These are phyloP conservation scores for Globisporangium okanoganense DNA, from an alignment of 352 stramenopile genomes.

Conservation along the genomic window DNA sequence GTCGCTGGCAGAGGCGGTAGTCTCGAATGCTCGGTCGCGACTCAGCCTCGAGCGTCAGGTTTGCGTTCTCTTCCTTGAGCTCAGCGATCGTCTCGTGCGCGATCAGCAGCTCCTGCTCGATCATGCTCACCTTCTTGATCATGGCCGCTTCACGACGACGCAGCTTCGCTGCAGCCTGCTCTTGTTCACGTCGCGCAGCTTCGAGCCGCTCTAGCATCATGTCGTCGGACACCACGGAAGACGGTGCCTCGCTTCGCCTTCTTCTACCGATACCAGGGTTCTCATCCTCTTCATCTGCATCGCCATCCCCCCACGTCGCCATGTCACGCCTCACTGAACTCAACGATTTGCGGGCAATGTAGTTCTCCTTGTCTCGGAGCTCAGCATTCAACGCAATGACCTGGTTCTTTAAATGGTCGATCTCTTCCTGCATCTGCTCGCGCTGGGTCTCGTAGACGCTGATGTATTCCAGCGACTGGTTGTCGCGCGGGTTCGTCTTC, in stretches of 20 bases:
- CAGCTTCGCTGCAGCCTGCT: constrained; percentile 53
- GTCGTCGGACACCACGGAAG: constrained; percentile 48
- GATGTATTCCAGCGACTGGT: constrained; percentile 65
- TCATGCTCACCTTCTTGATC: constrained; percentile 72
- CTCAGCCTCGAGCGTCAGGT: constrained; percentile 67
- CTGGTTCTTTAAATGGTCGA: constrained; percentile 56
- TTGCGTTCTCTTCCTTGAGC: constrained; percentile 80
- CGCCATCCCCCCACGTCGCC: constrained; percentile 18
- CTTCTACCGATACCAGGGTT: background rate
- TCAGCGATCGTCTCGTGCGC: constrained; percentile 62
- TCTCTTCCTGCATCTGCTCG: constrained; percentile 73
- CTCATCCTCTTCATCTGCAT: constrained; percentile 9
- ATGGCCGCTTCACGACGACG: constrained; percentile 64
- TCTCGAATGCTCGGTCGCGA: constrained; percentile 82
- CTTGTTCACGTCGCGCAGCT: constrained; percentile 64
- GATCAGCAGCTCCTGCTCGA: constrained; percentile 66
- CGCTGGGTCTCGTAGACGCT: constrained; percentile 64
- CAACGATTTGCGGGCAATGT: constrained; percentile 34
- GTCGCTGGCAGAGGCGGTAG: constrained; percentile 65
- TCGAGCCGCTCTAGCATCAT: constrained; percentile 77
- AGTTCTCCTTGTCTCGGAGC: constrained; percentile 77
- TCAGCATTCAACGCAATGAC: constrained; percentile 62
- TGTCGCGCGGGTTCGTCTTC: constrained; percentile 52
- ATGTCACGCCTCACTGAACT: constrained; percentile 7
- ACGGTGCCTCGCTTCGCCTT: constrained; percentile 1